Percentiles rank a stretch among this genome's conserved stretches.
Conservation (phyloP, 192 early-diverging fungal genomes). For the Linnemannia exigua region DNA sequence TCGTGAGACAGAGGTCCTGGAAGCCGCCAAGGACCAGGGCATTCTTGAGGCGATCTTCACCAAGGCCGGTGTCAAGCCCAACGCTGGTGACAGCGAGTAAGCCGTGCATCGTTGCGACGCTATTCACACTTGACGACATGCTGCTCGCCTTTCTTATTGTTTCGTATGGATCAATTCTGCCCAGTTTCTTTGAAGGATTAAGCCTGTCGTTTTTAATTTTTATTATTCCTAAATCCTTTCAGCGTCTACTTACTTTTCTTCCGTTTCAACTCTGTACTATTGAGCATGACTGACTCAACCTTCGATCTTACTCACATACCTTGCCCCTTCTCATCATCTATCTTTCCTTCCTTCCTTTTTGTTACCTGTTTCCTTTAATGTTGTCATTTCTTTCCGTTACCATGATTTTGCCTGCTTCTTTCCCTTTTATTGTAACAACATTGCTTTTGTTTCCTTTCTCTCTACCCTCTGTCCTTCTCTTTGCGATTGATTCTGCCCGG, state of each 20-base stretch:
- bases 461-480: background rate
- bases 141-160: background rate
- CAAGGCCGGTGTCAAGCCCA: constrained; percentile 12
- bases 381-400: background rate
- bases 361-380: background rate
- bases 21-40: constrained; percentile 28
- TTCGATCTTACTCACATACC: background rate
- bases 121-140: background rate
- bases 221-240: background rate
- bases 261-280: background rate
- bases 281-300: no score
- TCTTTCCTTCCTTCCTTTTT: no score
- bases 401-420: background rate
- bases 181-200: no score
- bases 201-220: background rate
- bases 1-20: constrained; percentile 13
- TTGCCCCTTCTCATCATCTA: background rate
- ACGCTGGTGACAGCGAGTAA: background rate
- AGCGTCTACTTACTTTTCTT: background rate
- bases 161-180: background rate
- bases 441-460: background rate
- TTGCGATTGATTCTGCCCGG: background rate
- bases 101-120: background rate
- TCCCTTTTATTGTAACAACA: background rate
- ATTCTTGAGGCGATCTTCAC: constrained; percentile 17